Conservation (phyloP, 2,329 filamentous ascomycete genomes). For the Botrytis cinerea region DNA sequence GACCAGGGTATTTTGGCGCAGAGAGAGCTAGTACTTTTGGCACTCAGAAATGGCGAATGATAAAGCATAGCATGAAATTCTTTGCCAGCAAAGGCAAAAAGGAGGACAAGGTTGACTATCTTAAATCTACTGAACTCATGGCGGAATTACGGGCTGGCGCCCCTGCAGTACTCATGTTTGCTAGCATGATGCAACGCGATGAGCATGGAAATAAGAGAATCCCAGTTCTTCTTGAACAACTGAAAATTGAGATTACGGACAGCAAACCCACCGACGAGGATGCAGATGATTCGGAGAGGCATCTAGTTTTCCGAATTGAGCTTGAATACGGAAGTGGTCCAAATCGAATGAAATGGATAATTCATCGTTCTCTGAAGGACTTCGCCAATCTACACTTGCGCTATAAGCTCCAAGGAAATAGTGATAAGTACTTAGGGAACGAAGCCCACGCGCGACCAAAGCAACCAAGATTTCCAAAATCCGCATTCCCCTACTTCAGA, state of each 20-base stretch:
- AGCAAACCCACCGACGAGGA: constrained; percentile 66
- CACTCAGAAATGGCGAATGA: constrained; percentile 85
- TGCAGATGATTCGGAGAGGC: constrained; percentile 57
- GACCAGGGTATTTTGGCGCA: constrained; percentile 56
- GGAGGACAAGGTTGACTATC: constrained; percentile 82
- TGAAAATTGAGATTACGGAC: constrained; percentile 84
- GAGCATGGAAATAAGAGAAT: constrained; percentile 95
- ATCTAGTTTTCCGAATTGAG: constrained; percentile 87
- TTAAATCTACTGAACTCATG: constrained; percentile 94
- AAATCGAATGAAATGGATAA: constrained; percentile 95
- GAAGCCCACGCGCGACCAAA: constrained; percentile 70
- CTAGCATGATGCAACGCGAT: constrained; percentile 96
- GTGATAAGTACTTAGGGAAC: constrained; percentile 73
- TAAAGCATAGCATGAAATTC: constrained; percentile 84
- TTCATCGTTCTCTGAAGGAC: constrained; percentile 82
- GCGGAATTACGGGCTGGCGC: constrained; percentile 91
- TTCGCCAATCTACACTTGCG: constrained; percentile 92
- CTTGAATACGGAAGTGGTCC: constrained; percentile 95
- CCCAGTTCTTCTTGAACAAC: constrained; percentile 89
- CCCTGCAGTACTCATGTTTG: constrained; percentile 89
- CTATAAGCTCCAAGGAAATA: constrained; percentile 84
- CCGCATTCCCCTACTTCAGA: constrained; percentile 85
- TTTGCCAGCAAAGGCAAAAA: constrained; percentile 75
- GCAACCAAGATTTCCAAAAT: constrained; percentile 86
- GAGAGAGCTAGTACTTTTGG: constrained; percentile 73